Percentiles rank a stretch among this genome's conserved stretches.
phyloP scores from a whole-genome alignment of 768 basidiomycete genomes.

The Suillus ampliporus region DNA sequence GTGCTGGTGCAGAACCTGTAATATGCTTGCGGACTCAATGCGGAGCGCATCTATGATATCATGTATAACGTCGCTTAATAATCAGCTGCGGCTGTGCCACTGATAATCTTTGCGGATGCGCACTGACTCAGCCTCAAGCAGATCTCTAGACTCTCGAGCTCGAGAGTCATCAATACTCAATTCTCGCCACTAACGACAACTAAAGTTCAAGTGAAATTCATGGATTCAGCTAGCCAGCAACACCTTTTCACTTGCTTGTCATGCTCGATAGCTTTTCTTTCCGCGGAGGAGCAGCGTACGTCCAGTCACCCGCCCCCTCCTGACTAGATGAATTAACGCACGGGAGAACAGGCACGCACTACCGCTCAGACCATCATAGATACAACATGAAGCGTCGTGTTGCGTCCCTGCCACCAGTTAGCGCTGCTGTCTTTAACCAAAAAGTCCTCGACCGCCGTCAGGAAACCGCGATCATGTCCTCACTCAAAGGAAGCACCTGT shows the following conservation, averaged over 20 bases:
- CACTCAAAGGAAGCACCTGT: constrained; percentile 67
- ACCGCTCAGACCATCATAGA: constrained; percentile 92
- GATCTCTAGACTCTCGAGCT: too few relatives aligned
- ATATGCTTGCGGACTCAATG: neutral
- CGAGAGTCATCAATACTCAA: neutral
- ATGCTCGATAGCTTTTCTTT: constrained; percentile 85
- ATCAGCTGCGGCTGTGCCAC: neutral
- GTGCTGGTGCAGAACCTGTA: constrained; percentile 42
- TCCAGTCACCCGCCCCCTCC: constrained; percentile 14
- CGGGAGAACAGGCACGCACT: constrained; percentile 70
- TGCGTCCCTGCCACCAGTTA: constrained; percentile 87
- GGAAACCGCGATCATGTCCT: constrained; percentile 73
- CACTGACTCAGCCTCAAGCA: too few relatives aligned
- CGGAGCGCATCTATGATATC: neutral
- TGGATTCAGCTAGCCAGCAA: constrained; percentile 19
- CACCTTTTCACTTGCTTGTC: constrained; percentile 85
- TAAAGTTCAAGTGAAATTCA: neutral
- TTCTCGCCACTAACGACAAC: neutral
- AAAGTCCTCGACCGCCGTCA: constrained; percentile 83
- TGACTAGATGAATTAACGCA: constrained; percentile 12
- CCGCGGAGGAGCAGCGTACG: constrained; percentile 84
- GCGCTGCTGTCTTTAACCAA: constrained; percentile 76
- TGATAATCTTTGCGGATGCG: neutral
- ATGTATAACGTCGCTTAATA: neutral
- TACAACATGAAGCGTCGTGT: constrained; percentile 99